Evolutionary conservation across 768 basidiomycete genomes (phyloP), one percentile per base, ranked within the genome.

Genomic region (Paxillus involutus): DNA sequence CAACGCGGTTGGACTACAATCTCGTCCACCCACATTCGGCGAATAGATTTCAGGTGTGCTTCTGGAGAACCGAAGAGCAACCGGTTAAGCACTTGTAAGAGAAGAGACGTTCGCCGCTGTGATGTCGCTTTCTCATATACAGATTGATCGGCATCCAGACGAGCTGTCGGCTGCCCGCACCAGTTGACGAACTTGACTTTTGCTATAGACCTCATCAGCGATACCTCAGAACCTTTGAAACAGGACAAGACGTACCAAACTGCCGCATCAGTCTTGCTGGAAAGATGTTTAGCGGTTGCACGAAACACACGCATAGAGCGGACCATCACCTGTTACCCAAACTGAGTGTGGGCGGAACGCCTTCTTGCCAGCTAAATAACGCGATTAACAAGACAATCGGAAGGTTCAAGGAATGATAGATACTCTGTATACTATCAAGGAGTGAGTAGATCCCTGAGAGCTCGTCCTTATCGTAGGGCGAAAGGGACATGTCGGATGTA

Each of bases 61-160:
- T 77, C 69, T 0, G 81, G 80, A 6, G 76, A 72, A 9, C 62
- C 73, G 64, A 81, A 82, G 1, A 82, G 63, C 6, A 80, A 41
- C 0, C 69, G 36, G 45, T 50, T 50, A 1, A 50, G 13, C 30
- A 50, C n/a, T 29, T 10, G 17, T 30, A 42, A 26, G 6, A 50
- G 6, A 1, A 19, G 12, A 29, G 14, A 19, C 14, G 14, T 16
- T 19, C 42, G 17, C 39, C 30, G 29, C 9, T 7, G 21, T 1
- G 30, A 24, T 11, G 42, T 5, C 3, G 51, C 32, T n/a, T 43
- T 14, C 45, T 37, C 44, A 40, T 66, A 57, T 9, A 73, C 47
- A 0, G 70, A 69, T 48, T 63, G 60, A 12, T 59, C 46, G 2
- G 62, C 56, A 35, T 64, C 56, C 0, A 78, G 59, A 32, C 75